phyloP scores from a whole-genome alignment of 352 stramenopile species.

The Globisporangium okanoganense region DNA sequence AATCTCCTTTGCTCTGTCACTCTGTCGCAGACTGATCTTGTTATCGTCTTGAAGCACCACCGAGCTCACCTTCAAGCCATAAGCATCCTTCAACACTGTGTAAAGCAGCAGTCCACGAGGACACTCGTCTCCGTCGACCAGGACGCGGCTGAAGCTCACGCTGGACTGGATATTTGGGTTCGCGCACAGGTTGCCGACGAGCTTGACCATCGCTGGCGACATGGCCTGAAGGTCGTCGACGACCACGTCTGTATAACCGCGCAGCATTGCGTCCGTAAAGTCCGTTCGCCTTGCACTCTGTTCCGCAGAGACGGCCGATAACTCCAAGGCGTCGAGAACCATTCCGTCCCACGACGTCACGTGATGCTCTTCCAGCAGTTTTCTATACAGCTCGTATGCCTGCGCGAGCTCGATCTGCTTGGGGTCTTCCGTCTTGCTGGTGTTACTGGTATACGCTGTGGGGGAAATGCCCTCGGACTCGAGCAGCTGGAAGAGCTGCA shows the following conservation, averaged over 20 bases:
- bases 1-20: slow-evolving; percentile 1
- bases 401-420: slow-evolving; percentile 36
- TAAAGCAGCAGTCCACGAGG: slow-evolving; percentile 33
- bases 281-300: slow-evolving; percentile 10
- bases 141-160: slow-evolving; percentile 47
- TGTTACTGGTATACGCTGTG: slow-evolving; percentile 32
- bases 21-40: not conserved
- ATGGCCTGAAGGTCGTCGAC: slow-evolving; percentile 67
- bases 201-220: slow-evolving; percentile 58
- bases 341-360: slow-evolving; percentile 66
- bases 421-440: slow-evolving; percentile 12
- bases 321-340: slow-evolving; percentile 47
- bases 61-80: not conserved
- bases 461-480: slow-evolving; percentile 51
- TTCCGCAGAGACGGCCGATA: slow-evolving; percentile 12
- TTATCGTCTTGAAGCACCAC: not conserved
- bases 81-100: slow-evolving; percentile 16
- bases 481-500: slow-evolving; percentile 70
- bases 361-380: slow-evolving; percentile 47
- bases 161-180: slow-evolving; percentile 44
- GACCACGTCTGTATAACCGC: slow-evolving; percentile 57
- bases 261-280: slow-evolving; percentile 35
- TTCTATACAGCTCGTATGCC: slow-evolving; percentile 46
- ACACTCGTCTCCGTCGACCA: slow-evolving; percentile 29
- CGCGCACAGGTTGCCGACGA: slow-evolving; percentile 36